Base-by-base conservation (phyloP, 306 rosid genomes). In the Lathyrus oleraceus region DNA sequence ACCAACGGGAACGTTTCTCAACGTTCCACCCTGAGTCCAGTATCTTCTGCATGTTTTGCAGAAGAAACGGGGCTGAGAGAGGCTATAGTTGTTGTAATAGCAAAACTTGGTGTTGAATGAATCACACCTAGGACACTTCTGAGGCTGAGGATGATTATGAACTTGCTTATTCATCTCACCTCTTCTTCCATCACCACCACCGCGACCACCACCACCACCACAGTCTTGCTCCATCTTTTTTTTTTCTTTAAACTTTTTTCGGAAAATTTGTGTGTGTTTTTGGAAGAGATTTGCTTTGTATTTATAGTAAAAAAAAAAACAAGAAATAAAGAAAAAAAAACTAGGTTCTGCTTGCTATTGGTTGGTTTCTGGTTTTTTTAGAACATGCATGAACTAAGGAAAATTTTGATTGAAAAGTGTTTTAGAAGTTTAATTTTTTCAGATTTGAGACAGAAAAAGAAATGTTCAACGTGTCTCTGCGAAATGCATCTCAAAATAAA, bases 21-120 rank as follows among this genome's bases (percentile, higher is more conserved):
- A 76, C 49, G 94, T 70, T 10, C 90, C 94, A 1, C 94, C 94
- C 1, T 81, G 85, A 3, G 94, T 88, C 94, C 94, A 88, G 60
- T 88, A 85, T 71, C 94, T 81, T 27, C 76, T 82, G 32, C 90
- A 88, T 0, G 85, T 14, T 69, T 85, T 88, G 81, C 94, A 88
- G 43, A 74, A 88, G 81, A 71, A 73, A 8, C 94, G 79, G 1
- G 94, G 94, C 78, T 88, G 94, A 10, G 87, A 30, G 6, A 85
- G 56, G 69, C 90, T 88, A 15, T 88, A 88, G 51, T 88, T 88
- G 80, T 88, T 88, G 81, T 81, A 87, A 16, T 87, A 87, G 21
- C 93, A 87, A 49, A 87, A 87, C 69, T 87, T 87, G 19, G 93
- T 88, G 83, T 88, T 81, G 7, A 48, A 13, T 0, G 94, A 88